Percentiles rank a stretch among this genome's conserved stretches.
Conservation (phyloP, 2,329 filamentous ascomycete species). For the Xylaria sp. region DNA sequence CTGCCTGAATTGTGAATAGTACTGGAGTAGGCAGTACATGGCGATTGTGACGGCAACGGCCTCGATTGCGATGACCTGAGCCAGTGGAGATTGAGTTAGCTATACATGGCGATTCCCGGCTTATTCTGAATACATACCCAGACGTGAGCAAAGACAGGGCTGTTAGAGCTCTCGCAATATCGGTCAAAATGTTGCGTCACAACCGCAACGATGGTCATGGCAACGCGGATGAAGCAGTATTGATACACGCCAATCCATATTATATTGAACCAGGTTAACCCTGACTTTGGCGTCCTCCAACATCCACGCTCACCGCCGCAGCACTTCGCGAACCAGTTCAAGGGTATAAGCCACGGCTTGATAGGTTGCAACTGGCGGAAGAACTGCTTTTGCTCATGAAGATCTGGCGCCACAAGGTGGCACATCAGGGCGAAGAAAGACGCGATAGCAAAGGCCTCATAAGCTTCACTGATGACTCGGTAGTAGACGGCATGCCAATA, state of each 20-base stretch:
- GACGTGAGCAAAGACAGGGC: conserved; percentile 79
- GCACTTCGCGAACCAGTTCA: conserved; percentile 72
- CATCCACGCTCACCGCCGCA: conserved; percentile 71
- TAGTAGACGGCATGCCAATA: conserved; percentile 83
- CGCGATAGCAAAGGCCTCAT: conserved; percentile 86
- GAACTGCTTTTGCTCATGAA: conserved; percentile 82
- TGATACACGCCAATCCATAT: conserved; percentile 84
- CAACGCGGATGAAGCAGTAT: conserved; percentile 80
- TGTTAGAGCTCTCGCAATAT: conserved; percentile 81
- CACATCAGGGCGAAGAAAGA: conserved; percentile 86
- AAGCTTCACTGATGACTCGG: conserved; percentile 80
- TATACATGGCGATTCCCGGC: not conserved
- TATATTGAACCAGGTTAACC: conserved; percentile 89
- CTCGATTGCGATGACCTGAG: conserved; percentile 69
- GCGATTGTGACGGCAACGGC: conserved; percentile 76
- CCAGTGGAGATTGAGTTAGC: not conserved
- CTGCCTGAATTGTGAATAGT: conserved; percentile 77
- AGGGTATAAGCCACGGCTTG: conserved; percentile 75
- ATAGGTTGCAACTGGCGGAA: conserved; percentile 71
- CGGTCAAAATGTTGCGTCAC: conserved; percentile 69
- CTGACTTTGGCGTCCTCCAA: conserved; percentile 77
- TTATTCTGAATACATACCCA: conserved; percentile 63
- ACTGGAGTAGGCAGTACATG: conserved; percentile 89
- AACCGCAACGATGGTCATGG: conserved; percentile 80
- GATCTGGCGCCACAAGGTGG: conserved; percentile 76